phyloP scores from a whole-genome alignment of 176 grass and related monocot species.

The Musa beccarii region DNA sequence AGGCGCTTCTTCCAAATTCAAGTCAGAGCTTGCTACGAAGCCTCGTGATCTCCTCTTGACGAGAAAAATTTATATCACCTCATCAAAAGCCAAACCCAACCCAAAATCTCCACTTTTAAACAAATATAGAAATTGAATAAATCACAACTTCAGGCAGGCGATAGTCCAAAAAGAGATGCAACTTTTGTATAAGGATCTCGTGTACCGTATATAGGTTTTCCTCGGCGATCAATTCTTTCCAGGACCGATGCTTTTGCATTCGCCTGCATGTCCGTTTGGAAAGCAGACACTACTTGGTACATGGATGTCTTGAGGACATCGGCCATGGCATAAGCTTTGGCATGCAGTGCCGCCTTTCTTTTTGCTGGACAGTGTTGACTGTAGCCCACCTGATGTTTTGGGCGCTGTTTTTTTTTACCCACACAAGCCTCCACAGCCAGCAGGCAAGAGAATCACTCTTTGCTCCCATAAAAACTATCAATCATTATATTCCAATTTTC shows the following conservation, averaged over 20 bases:
- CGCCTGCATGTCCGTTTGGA: constrained; percentile 61
- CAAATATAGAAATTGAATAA: neutral
- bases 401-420: constrained; percentile 74
- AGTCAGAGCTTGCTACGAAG: too few relatives aligned
- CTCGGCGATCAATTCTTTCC: constrained; percentile 87
- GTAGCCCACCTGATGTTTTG: constrained; percentile 50
- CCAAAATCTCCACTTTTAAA: too few relatives aligned
- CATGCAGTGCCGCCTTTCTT: constrained; percentile 39
- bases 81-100: too few relatives aligned
- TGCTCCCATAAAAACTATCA: too few relatives aligned
- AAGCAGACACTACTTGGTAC: constrained; percentile 73
- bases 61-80: too few relatives aligned
- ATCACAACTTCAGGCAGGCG: constrained; percentile 44
- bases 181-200: constrained; percentile 75
- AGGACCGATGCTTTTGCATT: constrained; percentile 60
- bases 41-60: too few relatives aligned
- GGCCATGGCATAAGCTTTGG: constrained; percentile 57
- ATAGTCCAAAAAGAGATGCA: constrained; percentile 65
- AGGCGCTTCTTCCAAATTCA: too few relatives aligned
- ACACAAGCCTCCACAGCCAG: constrained; percentile 70
- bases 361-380: constrained; percentile 40
- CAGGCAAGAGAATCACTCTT: too few relatives aligned
- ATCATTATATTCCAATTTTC: too few relatives aligned
- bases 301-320: constrained; percentile 74
- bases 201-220: constrained; percentile 71